Evolutionary conservation across 2,329 filamentous ascomycete species (phyloP), one percentile per base, ranked within the genome.

Genomic region (Dichotomopilus funicola): DNA sequence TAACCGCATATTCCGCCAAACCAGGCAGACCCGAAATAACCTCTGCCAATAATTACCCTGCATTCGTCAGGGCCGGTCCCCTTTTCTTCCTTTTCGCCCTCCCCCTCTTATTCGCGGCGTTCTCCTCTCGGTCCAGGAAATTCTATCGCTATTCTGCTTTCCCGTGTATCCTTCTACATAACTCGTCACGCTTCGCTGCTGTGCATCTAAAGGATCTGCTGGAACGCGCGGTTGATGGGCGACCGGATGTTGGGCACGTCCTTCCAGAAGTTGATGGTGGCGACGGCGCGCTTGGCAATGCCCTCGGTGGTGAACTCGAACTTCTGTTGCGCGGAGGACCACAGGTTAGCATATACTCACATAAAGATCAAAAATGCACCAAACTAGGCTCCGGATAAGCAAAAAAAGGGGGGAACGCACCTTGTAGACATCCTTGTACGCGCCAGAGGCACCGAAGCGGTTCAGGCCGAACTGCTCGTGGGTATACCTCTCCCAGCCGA

Each of bases 381-480:
- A 27, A 27, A 27, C 19, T 27, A 27, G 19, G 19, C 19, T 27
- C 19, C 19, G 40, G 12, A n/a, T 38, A 38, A 12, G 12, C 37
- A 8, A 38, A 38, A 36, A 27, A 38, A 38, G 5, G 4, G 42
- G 31, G 46, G 11, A 57, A 74, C 81, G 75, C 79, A 79, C 89
- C 81, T 89, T 87, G 83, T 99, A 99, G 59, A 99, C 91, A 68
- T 97, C 87, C 86, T 92, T 92, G 82, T 97, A 97, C 64, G 92
- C 87, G 68, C 92, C 94, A 55, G 89, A 95, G 65, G 92, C 92
- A 85, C 94, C 94, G 75, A 99, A 99, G 72, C 94, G 85, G 87
- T 99, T 99, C 65, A 99, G 85, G 72, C 94, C 94, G 70, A 99
- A 99, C 80, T 99, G 94, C 85, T 99, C 94, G 78, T 99, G 92